Conservation (phyloP, 2,329 filamentous ascomycete genomes). For the Phaeomoniella chlamydospora region DNA sequence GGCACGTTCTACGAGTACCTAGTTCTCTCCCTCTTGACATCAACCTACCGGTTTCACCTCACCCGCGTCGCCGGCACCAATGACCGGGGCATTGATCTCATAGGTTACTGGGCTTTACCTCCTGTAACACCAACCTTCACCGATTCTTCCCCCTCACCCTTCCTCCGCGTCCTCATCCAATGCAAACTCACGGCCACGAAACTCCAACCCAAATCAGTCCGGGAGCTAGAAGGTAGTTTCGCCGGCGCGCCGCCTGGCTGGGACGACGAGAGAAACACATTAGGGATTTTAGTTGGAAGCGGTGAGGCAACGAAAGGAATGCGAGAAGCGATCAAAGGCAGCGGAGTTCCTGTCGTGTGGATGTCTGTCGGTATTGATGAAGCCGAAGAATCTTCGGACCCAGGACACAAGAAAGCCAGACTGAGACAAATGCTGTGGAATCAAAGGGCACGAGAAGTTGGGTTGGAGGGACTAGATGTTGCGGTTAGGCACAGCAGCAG, state of each 20-base stretch:
- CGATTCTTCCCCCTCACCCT: constrained; percentile 8
- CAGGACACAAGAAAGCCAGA: constrained; percentile 2
- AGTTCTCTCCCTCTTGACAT: constrained; percentile 12
- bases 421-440: constrained; percentile 31
- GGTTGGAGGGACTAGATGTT: constrained; percentile 22
- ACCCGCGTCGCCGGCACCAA: constrained; percentile 28
- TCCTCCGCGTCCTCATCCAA: constrained; percentile 28
- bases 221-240: constrained; percentile 51
- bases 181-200: constrained; percentile 29
- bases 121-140: no score
- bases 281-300: constrained; percentile 59
- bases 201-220: constrained; percentile 26
- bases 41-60: not conserved
- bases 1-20: constrained; percentile 31
- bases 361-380: constrained; percentile 19
- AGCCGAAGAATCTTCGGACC: constrained; percentile 1
- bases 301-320: constrained; percentile 65
- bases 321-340: constrained; percentile 53
- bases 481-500: constrained; percentile 8
- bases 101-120: constrained; percentile 29
- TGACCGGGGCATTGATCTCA: constrained; percentile 31
- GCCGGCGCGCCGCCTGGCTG: constrained; percentile 59
- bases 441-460: constrained; percentile 20
- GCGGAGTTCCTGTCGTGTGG: constrained; percentile 57
- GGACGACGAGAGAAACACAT: constrained; percentile 41